A percentile compares a stretch with the other conserved stretches of the same genome.
phyloP scores from a whole-genome alignment of 176 grass and related monocot genomes.

The Leersia perrieri region DNA sequence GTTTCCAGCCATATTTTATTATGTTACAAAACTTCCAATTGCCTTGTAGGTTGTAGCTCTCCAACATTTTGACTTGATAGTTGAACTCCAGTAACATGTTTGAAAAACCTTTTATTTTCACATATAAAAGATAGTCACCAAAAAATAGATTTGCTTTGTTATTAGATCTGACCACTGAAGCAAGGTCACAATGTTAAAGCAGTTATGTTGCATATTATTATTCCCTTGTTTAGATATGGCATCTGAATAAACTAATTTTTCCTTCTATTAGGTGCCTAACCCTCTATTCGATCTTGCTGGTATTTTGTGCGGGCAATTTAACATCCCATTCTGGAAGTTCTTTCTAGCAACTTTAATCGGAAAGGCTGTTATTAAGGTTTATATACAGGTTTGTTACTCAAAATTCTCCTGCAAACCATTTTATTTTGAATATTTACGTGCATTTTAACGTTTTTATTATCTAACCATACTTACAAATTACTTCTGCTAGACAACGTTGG shows the following conservation, averaged over 20 bases:
- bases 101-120: conserved; percentile 16
- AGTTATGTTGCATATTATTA: conserved; percentile 13
- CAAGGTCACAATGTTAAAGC: background rate
- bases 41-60: conserved; percentile 22
- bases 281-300: conserved; percentile 90
- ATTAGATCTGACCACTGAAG: conserved; percentile 12
- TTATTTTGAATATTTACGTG: conserved; percentile 6
- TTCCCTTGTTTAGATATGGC: conserved; percentile 14
- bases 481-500: conserved; percentile 66
- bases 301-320: conserved; percentile 92
- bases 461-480: conserved; percentile 26
- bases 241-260: conserved; percentile 31
- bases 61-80: background rate
- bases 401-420: background rate
- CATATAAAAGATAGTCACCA: background rate
- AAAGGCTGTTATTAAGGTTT: conserved; percentile 93
- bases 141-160: conserved; percentile 19
- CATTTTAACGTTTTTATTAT: background rate
- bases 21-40: background rate
- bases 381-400: conserved; percentile 68
- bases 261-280: conserved; percentile 75
- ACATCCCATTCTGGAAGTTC: conserved; percentile 91
- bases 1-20: background rate
- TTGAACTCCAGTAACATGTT: conserved; percentile 2
- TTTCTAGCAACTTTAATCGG: conserved; percentile 92